Conservation (phyloP, 225 moss, liverwort and hornwort species). For the Takakia lepidozioides region DNA sequence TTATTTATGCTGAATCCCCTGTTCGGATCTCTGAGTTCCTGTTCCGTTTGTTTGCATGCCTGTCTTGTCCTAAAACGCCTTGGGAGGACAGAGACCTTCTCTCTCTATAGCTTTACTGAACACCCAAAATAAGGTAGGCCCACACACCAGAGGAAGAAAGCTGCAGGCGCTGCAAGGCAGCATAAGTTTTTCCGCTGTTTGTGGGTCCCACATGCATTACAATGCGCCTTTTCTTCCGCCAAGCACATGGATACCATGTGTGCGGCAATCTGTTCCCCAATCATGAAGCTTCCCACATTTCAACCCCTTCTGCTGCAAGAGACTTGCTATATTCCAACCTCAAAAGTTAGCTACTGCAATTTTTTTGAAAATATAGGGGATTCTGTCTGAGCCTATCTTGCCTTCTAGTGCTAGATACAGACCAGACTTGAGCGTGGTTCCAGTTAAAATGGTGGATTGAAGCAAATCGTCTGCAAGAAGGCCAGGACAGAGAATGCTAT, state of each 20-base stretch:
- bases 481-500: neutral
- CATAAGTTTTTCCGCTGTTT: slow-evolving; percentile 31
- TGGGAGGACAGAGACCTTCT: no score
- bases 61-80: no score
- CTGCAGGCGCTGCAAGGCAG: slow-evolving; percentile 19
- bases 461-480: no score
- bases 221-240: slow-evolving; percentile 20
- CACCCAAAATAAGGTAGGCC: no score
- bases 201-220: slow-evolving; percentile 30
- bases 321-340: neutral
- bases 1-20: no score
- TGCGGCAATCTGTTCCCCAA: slow-evolving; percentile 17
- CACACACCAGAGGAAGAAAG: slow-evolving; percentile 19
- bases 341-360: neutral
- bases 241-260: slow-evolving; percentile 31
- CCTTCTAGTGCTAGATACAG: no score
- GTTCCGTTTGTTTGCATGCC: no score
- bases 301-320: neutral
- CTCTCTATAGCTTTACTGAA: no score
- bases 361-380: neutral
- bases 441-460: no score
- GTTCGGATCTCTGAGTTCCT: no score
- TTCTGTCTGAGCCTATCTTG: no score
- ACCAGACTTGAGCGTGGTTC: no score
- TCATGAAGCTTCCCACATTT: neutral